Evolutionary conservation across 768 basidiomycete genomes (phyloP), one percentile per base, ranked within the genome.

Genomic region (Amanita polypyramis): DNA sequence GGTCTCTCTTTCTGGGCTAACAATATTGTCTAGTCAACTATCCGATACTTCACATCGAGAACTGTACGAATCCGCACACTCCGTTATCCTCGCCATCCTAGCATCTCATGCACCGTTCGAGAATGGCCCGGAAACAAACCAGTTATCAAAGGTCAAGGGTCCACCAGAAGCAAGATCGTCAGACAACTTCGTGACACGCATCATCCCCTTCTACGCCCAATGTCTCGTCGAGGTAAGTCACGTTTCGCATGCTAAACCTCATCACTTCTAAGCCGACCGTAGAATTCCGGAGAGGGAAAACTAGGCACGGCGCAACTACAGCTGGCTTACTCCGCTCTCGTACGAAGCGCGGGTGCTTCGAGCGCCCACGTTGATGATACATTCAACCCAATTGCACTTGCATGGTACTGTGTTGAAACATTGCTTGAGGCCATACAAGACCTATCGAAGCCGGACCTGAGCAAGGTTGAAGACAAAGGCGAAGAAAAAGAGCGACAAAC

Each of bases 21-120:
- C 3, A n/a, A 27, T 36, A 23, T 45, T 17, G 21, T 37, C 35
- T 55, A 89, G 87, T 14, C 75, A 83, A 58, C 68, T 90, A 23
- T 70, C 67, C 45, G 73, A 80, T 49, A 54, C 78, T 12, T 60
- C 66, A 4, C 70, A 86, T 53, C 78, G 84, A 29, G 85, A 91
- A 53, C 79, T 79, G n/a, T 93, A 80, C 55, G 90, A 94, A 60
- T 84, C 87, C 0, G 80, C 89, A 1, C 91, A 93, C 60, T 92
- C 90, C 7, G 85, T 87, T 21, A 65, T 93, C 30, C 68, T 94
- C 11, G 73, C 89, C 3, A 69, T 89, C 34, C 82, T 90, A 57
- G 74, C 83, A 8, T 70, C 77, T 23, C 72, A 75, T 55, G 14
- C 21, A 5, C n/a, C 9, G 10, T 75, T 79, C 0, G 71, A 76